Evolutionary conservation across 148 eudicot genomes (phyloP).

Genomic region (Oxyria digyna): DNA sequence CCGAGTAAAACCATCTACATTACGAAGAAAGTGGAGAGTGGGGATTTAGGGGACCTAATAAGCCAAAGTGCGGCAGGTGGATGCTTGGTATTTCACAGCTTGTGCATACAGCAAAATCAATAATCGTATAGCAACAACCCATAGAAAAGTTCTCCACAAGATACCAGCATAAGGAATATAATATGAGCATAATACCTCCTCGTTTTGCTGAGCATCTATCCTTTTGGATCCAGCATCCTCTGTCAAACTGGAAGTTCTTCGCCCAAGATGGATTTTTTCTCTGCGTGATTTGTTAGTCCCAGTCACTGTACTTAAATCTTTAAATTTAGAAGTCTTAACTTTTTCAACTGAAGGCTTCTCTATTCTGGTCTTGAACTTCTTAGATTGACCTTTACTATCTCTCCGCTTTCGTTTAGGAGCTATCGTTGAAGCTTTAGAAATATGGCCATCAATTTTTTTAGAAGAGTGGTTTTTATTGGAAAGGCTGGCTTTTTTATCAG

Average conservation of each 20-base stretch:
- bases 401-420: slow-evolving; percentile 48
- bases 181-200: slow-evolving; percentile 36
- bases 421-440: slow-evolving; percentile 17
- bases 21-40: background rate
- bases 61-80: background rate
- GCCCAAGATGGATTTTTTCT: slow-evolving; percentile 31
- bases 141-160: background rate
- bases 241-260: slow-evolving; percentile 24
- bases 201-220: slow-evolving; percentile 18
- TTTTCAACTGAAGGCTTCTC: slow-evolving; percentile 20
- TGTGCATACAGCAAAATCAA: slow-evolving; percentile 1
- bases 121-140: background rate
- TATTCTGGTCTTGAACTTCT: slow-evolving; percentile 29
- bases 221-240: slow-evolving; percentile 23
- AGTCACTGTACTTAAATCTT: slow-evolving; percentile 15
- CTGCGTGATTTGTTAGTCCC: slow-evolving; percentile 28
- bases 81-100: background rate
- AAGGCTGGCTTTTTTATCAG: slow-evolving; percentile 21
- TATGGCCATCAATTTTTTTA: slow-evolving; percentile 17
- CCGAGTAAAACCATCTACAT: background rate
- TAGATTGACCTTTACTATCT: slow-evolving; percentile 13
- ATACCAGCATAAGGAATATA: background rate
- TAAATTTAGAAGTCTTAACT: slow-evolving; percentile 20
- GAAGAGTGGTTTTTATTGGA: slow-evolving; percentile 16
- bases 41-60: background rate